phyloP scores from a whole-genome alignment of 192 early-diverging fungal genomes.

The Entrophospora sp. region DNA sequence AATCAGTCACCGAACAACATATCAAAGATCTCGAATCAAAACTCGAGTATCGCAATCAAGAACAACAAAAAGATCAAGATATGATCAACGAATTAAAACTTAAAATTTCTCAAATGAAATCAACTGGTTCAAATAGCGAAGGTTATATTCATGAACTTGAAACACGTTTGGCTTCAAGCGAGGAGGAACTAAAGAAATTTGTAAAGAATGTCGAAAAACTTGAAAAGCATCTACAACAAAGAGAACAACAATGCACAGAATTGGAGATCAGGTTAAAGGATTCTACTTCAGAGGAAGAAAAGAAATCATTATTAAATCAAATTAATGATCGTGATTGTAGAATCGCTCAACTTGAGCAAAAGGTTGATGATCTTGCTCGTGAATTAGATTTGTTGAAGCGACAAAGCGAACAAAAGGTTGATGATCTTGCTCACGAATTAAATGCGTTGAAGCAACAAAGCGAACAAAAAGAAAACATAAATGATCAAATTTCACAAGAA shows the following conservation, averaged over 20 bases:
- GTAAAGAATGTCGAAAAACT: background rate
- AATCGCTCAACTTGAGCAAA: slow-evolving; percentile 3
- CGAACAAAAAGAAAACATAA: too few species aligned
- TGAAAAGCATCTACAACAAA: background rate
- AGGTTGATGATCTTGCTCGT: background rate
- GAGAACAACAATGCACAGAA: background rate
- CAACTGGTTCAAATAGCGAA: slow-evolving; percentile 15
- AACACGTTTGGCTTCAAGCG: slow-evolving; percentile 19
- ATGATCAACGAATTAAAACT: background rate
- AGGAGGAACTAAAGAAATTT: background rate
- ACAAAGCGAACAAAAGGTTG: background rate
- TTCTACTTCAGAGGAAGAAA: background rate
- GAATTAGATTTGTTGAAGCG: background rate
- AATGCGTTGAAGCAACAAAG: too few species aligned
- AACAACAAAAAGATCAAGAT: slow-evolving; percentile 9
- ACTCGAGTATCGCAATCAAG: background rate
- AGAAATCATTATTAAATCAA: background rate
- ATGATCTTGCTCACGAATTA: background rate
- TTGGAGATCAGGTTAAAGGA: background rate
- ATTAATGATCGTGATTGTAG: slow-evolving; percentile 2
- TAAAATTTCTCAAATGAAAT: background rate
- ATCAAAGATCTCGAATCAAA: slow-evolving; percentile 9
- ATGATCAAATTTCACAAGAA: too few species aligned
- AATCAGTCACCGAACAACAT: background rate
- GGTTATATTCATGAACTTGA: slow-evolving; percentile 24